Evolutionary conservation across 441 rosid genomes (phyloP).

Genomic region (Biscutella laevigata): DNA sequence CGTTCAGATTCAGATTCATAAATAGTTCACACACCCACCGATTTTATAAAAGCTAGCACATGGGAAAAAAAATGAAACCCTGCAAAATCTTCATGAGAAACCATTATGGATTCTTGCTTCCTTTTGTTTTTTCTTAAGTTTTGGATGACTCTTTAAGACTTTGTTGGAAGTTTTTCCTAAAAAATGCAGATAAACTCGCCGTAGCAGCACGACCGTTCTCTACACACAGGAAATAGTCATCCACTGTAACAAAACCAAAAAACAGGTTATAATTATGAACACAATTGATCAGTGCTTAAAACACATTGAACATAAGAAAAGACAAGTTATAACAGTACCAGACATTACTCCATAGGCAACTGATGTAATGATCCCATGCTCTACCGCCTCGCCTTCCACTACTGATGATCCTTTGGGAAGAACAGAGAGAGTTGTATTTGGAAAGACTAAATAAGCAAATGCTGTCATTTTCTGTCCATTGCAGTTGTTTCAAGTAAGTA

Average conservation of each 20-base stretch:
- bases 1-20: no score
- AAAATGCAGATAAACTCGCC: slow-evolving; percentile 64
- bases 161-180: slow-evolving; percentile 66
- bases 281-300: neutral
- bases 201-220: slow-evolving; percentile 70
- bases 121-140: no score
- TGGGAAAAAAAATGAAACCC: neutral
- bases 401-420: slow-evolving; percentile 41
- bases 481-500: slow-evolving; percentile 4
- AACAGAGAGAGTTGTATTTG: slow-evolving; percentile 53
- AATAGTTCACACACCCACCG: no score
- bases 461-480: slow-evolving; percentile 68
- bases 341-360: slow-evolving; percentile 57
- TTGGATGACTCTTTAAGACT: slow-evolving; percentile 36
- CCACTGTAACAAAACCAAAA: slow-evolving; percentile 39
- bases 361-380: slow-evolving; percentile 75
- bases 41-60: neutral
- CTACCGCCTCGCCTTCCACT: slow-evolving; percentile 46
- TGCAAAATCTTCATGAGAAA: neutral
- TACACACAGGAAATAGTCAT: slow-evolving; percentile 59
- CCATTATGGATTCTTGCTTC: neutral
- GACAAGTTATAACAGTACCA: slow-evolving; percentile 13
- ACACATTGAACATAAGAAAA: neutral
- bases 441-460: slow-evolving; percentile 71
- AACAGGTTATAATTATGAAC: neutral